Conservation (phyloP, 371 early-diverging fungal genomes). For the Nematocida ironsii region DNA sequence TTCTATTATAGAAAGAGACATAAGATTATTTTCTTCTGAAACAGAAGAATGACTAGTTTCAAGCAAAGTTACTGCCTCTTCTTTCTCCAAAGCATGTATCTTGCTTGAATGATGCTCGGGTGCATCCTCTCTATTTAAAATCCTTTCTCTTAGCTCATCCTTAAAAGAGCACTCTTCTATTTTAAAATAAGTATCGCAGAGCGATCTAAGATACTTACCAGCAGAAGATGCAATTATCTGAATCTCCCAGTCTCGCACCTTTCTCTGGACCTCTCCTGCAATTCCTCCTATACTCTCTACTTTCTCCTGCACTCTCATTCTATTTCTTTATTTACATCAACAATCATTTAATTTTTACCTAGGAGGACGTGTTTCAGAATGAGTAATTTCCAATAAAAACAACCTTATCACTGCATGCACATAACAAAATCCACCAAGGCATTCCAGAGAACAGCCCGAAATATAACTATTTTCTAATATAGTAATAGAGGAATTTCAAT, state of each 20-base stretch:
- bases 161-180: background rate
- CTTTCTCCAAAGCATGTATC: background rate
- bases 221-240: slow-evolving; percentile 24
- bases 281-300: background rate
- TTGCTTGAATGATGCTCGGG: background rate
- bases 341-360: slow-evolving; percentile 21
- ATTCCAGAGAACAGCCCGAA: too few relatives aligned
- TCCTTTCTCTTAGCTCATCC: slow-evolving; percentile 25
- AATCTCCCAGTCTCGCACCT: slow-evolving; percentile 49
- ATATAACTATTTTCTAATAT: too few relatives aligned
- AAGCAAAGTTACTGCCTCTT: background rate
- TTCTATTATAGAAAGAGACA: background rate
- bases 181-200: slow-evolving; percentile 21
- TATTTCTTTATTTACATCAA: slow-evolving; percentile 55
- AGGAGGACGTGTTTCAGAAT: background rate
- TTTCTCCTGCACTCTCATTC: background rate
- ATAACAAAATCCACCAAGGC: too few relatives aligned
- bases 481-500: too few relatives aligned
- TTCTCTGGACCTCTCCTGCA: slow-evolving; percentile 36
- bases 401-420: too few relatives aligned
- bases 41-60: background rate
- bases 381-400: background rate
- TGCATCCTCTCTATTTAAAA: background rate
- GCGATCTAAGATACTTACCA: background rate
- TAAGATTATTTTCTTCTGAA: background rate